A percentile compares a stretch with the other conserved stretches of the same genome.
Evolutionary conservation across 495 filamentous ascomycete genomes (phyloP).

Genomic region (Trichoderma erinaceum): DNA sequence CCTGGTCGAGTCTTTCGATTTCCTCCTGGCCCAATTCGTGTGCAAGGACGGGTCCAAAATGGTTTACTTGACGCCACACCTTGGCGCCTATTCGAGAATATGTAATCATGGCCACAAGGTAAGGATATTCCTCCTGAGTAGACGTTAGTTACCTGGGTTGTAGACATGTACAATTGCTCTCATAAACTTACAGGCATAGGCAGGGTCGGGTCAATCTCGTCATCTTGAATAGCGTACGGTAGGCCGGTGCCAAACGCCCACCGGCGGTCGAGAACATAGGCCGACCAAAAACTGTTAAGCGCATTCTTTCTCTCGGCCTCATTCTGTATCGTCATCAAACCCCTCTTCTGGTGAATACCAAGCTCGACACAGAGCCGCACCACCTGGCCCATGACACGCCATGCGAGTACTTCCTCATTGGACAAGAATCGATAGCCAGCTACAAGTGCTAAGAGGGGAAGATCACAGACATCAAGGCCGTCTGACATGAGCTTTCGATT

Average conservation of each 20-base stretch:
- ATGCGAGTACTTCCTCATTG: constrained; percentile 74
- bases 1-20: constrained; percentile 69
- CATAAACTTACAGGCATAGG: constrained; percentile 61
- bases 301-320: constrained; percentile 57
- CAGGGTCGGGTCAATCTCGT: constrained; percentile 72
- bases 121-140: constrained; percentile 59
- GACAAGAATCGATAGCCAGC: constrained; percentile 80
- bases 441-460: constrained; percentile 68
- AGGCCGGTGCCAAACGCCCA: constrained; percentile 80
- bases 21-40: constrained; percentile 52
- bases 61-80: constrained; percentile 66
- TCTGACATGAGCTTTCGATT: constrained; percentile 63
- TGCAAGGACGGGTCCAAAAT: constrained; percentile 46
- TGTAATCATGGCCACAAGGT: constrained; percentile 69
- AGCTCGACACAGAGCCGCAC: constrained; percentile 72
- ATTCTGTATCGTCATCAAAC: constrained; percentile 57
- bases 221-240: constrained; percentile 74
- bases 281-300: constrained; percentile 69
- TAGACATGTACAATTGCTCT: neutral
- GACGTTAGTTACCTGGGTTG: constrained; percentile 1
- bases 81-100: constrained; percentile 72
- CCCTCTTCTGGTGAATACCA: constrained; percentile 70
- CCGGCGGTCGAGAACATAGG: constrained; percentile 71
- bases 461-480: constrained; percentile 56
- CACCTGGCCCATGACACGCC: constrained; percentile 71